These are phyloP conservation scores for Xylaria palmicola DNA, from an alignment of 495 filamentous ascomycete genomes.

Conservation along the genomic window DNA sequence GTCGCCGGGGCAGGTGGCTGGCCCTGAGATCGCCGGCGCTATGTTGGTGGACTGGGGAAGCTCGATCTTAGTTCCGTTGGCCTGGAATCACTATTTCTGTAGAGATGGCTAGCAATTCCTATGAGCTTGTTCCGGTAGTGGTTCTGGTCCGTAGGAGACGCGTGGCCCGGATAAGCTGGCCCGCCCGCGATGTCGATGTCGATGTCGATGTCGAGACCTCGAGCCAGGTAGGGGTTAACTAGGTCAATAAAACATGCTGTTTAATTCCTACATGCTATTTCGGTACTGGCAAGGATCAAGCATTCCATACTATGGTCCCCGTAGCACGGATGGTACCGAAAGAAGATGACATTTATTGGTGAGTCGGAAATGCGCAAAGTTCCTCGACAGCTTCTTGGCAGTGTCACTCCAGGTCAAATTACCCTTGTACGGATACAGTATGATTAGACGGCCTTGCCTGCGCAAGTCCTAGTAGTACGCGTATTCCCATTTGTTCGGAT, in stretches of 20 bases:
- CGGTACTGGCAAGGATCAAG: slow-evolving; percentile 10
- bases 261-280: slow-evolving; percentile 17
- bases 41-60: not conserved
- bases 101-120: too few relatives aligned
- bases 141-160: too few relatives aligned
- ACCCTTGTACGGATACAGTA: slow-evolving; percentile 6
- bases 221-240: slow-evolving; percentile 1
- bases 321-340: slow-evolving; percentile 14
- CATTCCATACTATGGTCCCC: slow-evolving; percentile 13
- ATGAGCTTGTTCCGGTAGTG: too few relatives aligned
- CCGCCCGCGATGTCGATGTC: too few relatives aligned
- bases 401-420: slow-evolving; percentile 1
- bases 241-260: not conserved
- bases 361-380: slow-evolving; percentile 7
- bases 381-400: slow-evolving; percentile 5
- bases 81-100: too few relatives aligned
- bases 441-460: not conserved
- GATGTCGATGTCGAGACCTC: too few relatives aligned
- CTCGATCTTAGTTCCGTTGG: not conserved
- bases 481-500: too few relatives aligned
- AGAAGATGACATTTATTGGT: slow-evolving; percentile 11
- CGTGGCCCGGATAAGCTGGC: too few relatives aligned
- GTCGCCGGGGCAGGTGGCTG: slow-evolving; percentile 17
- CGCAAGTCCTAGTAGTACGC: too few relatives aligned
- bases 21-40: slow-evolving; percentile 16